phyloP scores from a whole-genome alignment of 2,329 filamentous ascomycete genomes.

The Claviceps cyperi region DNA sequence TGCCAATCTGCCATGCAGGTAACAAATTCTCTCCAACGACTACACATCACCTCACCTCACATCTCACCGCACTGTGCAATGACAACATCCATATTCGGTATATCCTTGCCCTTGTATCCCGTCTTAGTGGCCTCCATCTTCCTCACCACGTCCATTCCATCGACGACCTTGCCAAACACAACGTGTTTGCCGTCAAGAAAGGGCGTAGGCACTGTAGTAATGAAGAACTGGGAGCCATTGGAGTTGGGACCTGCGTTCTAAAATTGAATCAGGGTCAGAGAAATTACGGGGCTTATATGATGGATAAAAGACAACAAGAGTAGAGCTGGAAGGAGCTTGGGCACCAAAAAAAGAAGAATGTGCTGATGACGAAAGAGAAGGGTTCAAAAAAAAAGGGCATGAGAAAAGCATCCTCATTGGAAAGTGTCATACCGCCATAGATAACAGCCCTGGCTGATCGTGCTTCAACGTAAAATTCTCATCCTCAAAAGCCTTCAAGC shows the following conservation, averaged over 20 bases:
- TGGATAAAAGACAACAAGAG: neutral
- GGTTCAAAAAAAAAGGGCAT: neutral
- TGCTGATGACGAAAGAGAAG: too few relatives aligned
- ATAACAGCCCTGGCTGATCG: constrained; percentile 64
- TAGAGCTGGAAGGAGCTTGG: neutral
- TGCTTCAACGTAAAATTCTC: constrained; percentile 80
- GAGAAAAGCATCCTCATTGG: neutral
- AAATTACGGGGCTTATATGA: neutral
- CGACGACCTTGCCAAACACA: constrained; percentile 81
- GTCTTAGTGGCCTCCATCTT: constrained; percentile 91
- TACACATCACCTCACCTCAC: constrained; percentile 29
- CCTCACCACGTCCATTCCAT: constrained; percentile 77
- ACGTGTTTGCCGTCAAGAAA: constrained; percentile 90
- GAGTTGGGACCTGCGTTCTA: constrained; percentile 84
- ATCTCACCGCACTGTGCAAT: constrained; percentile 89
- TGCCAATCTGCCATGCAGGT: neutral
- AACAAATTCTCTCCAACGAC: neutral
- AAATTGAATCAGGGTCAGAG: neutral
- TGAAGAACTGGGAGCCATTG: constrained; percentile 96
- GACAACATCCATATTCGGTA: constrained; percentile 71
- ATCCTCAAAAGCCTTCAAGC: constrained; percentile 69
- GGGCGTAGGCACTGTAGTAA: constrained; percentile 75
- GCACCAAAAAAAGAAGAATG: neutral
- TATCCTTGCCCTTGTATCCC: constrained; percentile 56
- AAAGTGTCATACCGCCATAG: constrained; percentile 67